These are phyloP conservation scores for Zygosaccharomyces sapae DNA, from an alignment of 1,139 yeast genomes.

Conservation along the genomic window DNA sequence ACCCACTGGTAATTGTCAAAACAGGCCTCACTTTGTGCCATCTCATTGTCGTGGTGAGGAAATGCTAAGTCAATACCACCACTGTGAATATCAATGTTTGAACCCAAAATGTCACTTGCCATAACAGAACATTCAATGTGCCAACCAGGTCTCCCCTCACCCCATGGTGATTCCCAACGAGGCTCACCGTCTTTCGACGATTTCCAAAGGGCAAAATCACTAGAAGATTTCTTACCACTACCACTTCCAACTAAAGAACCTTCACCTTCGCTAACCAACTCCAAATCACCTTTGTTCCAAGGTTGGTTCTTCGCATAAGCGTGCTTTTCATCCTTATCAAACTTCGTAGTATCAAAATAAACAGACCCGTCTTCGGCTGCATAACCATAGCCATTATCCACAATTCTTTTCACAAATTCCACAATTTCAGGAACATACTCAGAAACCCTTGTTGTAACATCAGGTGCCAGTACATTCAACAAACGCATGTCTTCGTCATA, in stretches of 20 bases:
- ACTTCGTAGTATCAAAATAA: slow-evolving; percentile 83
- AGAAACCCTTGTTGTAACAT: slow-evolving; percentile 90
- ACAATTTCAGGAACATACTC: slow-evolving; percentile 94
- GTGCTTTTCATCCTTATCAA: slow-evolving; percentile 69
- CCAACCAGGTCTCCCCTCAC: slow-evolving; percentile 98
- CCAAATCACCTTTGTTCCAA: slow-evolving; percentile 90
- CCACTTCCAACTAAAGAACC: slow-evolving; percentile 67
- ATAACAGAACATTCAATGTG: slow-evolving; percentile 98
- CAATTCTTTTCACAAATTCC: slow-evolving; percentile 67
- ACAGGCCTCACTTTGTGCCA: slow-evolving; percentile 95
- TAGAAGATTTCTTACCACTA: slow-evolving; percentile 61
- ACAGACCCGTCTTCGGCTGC: slow-evolving; percentile 82
- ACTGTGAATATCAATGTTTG: slow-evolving; percentile 85
- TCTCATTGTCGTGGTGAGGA: slow-evolving; percentile 99
- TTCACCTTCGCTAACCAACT: slow-evolving; percentile 89
- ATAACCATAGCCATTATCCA: slow-evolving; percentile 79
- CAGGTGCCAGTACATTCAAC: slow-evolving; percentile 79
- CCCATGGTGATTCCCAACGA: slow-evolving; percentile 94
- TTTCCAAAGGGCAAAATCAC: slow-evolving; percentile 97
- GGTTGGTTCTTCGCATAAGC: slow-evolving; percentile 95
- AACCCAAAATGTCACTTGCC: slow-evolving; percentile 89
- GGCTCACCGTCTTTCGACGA: slow-evolving; percentile 98
- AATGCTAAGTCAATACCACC: slow-evolving; percentile 97
- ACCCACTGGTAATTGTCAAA: slow-evolving; percentile 92
- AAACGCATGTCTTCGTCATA: slow-evolving; percentile 81